Base-by-base conservation (phyloP, 2,329 filamentous ascomycete species). In the Volutella citrinella region DNA sequence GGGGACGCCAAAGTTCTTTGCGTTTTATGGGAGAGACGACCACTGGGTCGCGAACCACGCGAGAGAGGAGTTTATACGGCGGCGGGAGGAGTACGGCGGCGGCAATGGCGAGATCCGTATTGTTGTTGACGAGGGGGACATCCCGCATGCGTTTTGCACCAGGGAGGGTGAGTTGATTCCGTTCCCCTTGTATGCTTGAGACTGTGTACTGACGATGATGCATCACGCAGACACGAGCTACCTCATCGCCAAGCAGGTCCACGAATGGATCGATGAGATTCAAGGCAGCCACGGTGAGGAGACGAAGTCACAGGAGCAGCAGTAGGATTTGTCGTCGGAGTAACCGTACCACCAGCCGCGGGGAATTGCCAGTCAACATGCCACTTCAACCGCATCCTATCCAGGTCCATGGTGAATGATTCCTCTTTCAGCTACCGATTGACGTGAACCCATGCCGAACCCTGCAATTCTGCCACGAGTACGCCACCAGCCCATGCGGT, bases 141-240 rank as follows among this genome's bases (percentile, higher is more conserved):
- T 82, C 9, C 73, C 72, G 7, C 80, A 84, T 57, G 76, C 72
- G 0, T 84, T 83, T 56, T 82, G 78, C 49, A 61, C 57, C 1
- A 59, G 43, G 11, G 56, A 65, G 37, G 51, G 64, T 63, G 43
- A 58, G 60, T 56, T 15, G 32, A 17, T n/a, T 14, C 21, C n/a
- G n/a, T 27, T n/a, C 9, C 13, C 18, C 12, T 22, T 6, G n/a
- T 26, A 10, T 9, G 19, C 17, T 21, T 18, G 4, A 19, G 3
- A 2, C 11, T 16, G 12, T 30, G 27, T 30, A 21, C 36, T 46
- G 25, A 47, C 16, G 14, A 4, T 10, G 5, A 10, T 21, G n/a
- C n/a, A n/a, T n/a, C n/a, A n/a, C 11, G 19, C 32, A 54, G 53
- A 51, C 13, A 49, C 51, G 19, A 60, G 52, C 24, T 54, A 48